phyloP scores from a whole-genome alignment of 345 rosid species.

The Linum lewisii region DNA sequence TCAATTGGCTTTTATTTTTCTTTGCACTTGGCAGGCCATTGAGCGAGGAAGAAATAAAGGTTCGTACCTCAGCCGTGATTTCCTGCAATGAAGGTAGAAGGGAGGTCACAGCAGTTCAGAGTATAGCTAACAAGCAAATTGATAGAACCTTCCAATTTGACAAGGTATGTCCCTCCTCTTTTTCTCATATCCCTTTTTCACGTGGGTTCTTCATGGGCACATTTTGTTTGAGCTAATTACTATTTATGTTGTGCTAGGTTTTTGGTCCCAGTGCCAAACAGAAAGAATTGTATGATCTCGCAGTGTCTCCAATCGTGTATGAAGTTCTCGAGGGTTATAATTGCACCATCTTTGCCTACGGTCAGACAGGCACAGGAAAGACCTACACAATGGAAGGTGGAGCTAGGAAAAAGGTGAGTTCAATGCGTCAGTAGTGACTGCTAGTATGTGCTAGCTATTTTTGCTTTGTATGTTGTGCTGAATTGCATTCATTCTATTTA shows the following conservation, averaged over 20 bases:
- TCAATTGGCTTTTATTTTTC: not conserved
- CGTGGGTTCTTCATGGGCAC: not conserved
- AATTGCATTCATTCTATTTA: constrained; percentile 11
- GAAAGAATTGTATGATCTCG: constrained; percentile 67
- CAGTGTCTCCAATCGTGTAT: constrained; percentile 83
- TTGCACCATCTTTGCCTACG: constrained; percentile 98
- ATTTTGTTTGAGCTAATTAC: constrained; percentile 6
- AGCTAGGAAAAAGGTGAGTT: constrained; percentile 73
- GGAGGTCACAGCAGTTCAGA: constrained; percentile 85
- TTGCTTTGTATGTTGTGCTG: constrained; percentile 6
- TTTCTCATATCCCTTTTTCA: not conserved
- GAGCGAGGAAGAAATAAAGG: constrained; percentile 69
- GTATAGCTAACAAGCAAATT: constrained; percentile 90
- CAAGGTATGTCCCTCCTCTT: constrained; percentile 39
- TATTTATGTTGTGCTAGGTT: constrained; percentile 33
- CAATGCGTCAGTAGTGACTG: not conserved
- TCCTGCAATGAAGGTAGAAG: constrained; percentile 75
- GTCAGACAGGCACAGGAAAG: constrained; percentile 97
- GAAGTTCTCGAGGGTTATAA: constrained; percentile 99
- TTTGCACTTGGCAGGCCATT: constrained; percentile 51
- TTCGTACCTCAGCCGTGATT: constrained; percentile 80
- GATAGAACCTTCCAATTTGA: constrained; percentile 91
- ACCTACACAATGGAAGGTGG: constrained; percentile 99
- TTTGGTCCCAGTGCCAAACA: constrained; percentile 92
- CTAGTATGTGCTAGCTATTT: not conserved